Evolutionary conservation across 2,329 filamentous ascomycete genomes (phyloP), one percentile per base, ranked within the genome.

Genomic region (Colletotrichum costaricense): DNA sequence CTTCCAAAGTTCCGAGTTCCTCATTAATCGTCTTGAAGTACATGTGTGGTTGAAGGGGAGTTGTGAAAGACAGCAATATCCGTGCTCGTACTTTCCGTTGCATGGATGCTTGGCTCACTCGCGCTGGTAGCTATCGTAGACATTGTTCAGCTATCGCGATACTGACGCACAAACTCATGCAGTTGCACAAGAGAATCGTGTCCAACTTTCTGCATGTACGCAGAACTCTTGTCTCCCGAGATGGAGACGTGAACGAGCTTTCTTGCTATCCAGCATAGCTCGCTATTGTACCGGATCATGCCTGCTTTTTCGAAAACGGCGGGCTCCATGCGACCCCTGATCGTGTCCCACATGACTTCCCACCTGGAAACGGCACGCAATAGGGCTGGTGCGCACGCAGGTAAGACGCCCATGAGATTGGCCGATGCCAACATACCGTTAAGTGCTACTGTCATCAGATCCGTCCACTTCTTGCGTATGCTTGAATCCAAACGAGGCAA

Each of bases 301-400:
- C 67, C 68, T 6, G 52, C 52, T 26, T 57, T 64, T n/a, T 70
- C 60, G 2, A 74, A 57, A 1, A 28, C n/a, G 1, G 35, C 55
- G 2, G 63, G 54, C 14, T 63, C 70, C 14, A 74, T 38, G 1
- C 52, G 38, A 24, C 35, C 11, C 4, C 58, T 62, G 1, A 67
- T 46, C 11, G 60, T 55, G 1, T 67, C 73, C 76, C 77, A 78
- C 30, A 78, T 74, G 28, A 60, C 33, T 52, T 77, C 76, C 77
- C 77, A 78, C 8, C 77, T 71, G 2, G 72, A 63, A 5, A 76
- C 38, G 22, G 77, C 75, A 7, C 76, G 74, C 1, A 75, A 38
- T 24, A 77, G 24, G 12, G 67, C 58, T 1, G 74, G 60, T 1
- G 74, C 58, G 9, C 67, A 67, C 6, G 67, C 9, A 0, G 74